phyloP scores from a whole-genome alignment of 345 rosid species.

The Brassica napus region DNA sequence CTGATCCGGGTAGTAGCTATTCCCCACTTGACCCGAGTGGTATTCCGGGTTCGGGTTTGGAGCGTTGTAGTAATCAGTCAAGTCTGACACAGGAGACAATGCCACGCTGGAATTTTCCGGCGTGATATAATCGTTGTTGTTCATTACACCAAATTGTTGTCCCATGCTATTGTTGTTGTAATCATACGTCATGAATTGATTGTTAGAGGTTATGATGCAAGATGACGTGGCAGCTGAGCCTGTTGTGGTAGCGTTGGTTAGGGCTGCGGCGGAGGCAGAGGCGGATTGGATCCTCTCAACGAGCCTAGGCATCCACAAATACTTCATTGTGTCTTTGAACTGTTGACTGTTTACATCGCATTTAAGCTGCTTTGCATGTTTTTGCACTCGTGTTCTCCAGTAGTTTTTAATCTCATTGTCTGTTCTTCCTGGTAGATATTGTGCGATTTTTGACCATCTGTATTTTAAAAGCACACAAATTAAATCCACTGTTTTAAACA shows the following conservation, averaged over 20 bases:
- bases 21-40: slow-evolving; percentile 46
- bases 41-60: slow-evolving; percentile 49
- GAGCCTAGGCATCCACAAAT: slow-evolving; percentile 87
- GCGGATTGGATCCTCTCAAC: slow-evolving; percentile 84
- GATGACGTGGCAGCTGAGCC: slow-evolving; percentile 40
- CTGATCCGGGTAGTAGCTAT: slow-evolving; percentile 49
- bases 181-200: slow-evolving; percentile 32
- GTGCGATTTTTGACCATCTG: slow-evolving; percentile 91
- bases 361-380: slow-evolving; percentile 84
- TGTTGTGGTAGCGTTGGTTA: slow-evolving; percentile 20
- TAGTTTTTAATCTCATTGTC: slow-evolving; percentile 95
- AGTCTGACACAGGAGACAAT: slow-evolving; percentile 62
- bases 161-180: slow-evolving; percentile 42
- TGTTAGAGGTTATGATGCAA: slow-evolving; percentile 36
- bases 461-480: too few species aligned
- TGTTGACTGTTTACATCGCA: slow-evolving; percentile 86
- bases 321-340: slow-evolving; percentile 79
- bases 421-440: slow-evolving; percentile 85
- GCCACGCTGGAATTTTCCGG: slow-evolving; percentile 73
- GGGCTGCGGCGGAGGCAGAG: slow-evolving; percentile 28
- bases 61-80: slow-evolving; percentile 60
- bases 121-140: slow-evolving; percentile 45
- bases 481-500: background rate
- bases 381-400: slow-evolving; percentile 94
- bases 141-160: slow-evolving; percentile 33